Evolutionary conservation across 2,329 filamentous ascomycete genomes (phyloP).

Genomic region (Corynespora cassiicola): DNA sequence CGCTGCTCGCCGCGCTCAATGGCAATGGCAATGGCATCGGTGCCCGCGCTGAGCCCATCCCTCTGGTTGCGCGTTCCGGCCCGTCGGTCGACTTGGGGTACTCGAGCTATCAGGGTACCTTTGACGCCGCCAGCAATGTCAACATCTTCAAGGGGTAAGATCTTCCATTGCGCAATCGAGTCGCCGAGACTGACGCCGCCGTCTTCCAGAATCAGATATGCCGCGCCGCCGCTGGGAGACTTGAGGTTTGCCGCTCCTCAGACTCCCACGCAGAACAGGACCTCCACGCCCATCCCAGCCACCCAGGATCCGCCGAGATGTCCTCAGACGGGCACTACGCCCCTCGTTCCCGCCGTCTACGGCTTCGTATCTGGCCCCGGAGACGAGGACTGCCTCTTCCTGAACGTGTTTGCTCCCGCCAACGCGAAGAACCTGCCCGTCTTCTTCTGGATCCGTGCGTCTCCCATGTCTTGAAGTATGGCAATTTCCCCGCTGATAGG

Average conservation of each 20-base stretch:
- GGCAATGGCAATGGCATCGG: conserved; percentile 2
- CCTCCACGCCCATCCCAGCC: conserved; percentile 47
- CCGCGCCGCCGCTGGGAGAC: conserved; percentile 57
- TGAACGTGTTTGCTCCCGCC: conserved; percentile 48
- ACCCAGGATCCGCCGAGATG: conserved; percentile 50
- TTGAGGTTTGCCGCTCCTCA: conserved; percentile 60
- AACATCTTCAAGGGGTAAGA: conserved; percentile 42
- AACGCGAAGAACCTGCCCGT: conserved; percentile 58
- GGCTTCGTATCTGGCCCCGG: conserved; percentile 38
- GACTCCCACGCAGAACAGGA: conserved; percentile 50
- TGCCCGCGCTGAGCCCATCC: conserved; percentile 26
- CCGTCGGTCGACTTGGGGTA: conserved; percentile 41
- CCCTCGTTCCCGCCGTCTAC: conserved; percentile 32
- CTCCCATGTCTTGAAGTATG: conserved; percentile 34
- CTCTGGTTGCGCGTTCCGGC: conserved; percentile 21
- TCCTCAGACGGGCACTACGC: conserved; percentile 39
- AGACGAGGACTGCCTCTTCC: conserved; percentile 49
- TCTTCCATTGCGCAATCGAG: neutral
- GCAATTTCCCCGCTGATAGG: conserved; percentile 27
- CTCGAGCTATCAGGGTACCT: conserved; percentile 34
- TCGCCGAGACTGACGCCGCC: conserved; percentile 17
- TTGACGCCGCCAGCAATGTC: conserved; percentile 28
- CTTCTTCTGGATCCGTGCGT: conserved; percentile 60
- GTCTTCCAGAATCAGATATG: conserved; percentile 55
- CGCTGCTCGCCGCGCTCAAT: conserved; percentile 23